phyloP scores from a whole-genome alignment of 78 protist species.

The Mantamonas sphyraenae region DNA sequence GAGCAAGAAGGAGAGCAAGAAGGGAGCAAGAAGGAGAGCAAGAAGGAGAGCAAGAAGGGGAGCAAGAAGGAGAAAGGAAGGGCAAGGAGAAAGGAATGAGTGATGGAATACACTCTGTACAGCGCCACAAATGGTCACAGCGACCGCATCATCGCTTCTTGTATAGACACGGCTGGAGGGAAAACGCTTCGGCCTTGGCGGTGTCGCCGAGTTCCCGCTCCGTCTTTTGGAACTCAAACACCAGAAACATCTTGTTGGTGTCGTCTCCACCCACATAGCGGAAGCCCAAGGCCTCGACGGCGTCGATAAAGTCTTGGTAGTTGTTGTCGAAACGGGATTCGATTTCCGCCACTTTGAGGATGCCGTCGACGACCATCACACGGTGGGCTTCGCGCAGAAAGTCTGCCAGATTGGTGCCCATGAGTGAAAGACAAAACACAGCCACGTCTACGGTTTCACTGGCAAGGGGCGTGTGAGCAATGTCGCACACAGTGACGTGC shows the following conservation, averaged over 20 bases:
- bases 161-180: constrained; percentile 32
- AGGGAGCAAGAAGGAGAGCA: no score
- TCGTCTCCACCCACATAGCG: constrained; percentile 10
- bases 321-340: constrained; percentile 29
- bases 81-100: neutral
- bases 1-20: no score
- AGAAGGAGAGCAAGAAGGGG: neutral
- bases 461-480: constrained; percentile 59
- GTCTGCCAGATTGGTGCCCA: constrained; percentile 73
- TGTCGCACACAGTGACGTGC: constrained; percentile 62
- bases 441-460: constrained; percentile 42
- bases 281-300: constrained; percentile 30
- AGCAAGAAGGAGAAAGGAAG: neutral
- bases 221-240: constrained; percentile 11
- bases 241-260: neutral
- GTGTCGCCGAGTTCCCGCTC: neutral
- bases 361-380: constrained; percentile 25
- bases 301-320: constrained; percentile 26
- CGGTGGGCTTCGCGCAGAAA: constrained; percentile 68
- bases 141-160: constrained; percentile 15
- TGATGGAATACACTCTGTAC: neutral
- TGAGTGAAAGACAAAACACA: constrained; percentile 66
- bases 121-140: neutral
- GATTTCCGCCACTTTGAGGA: constrained; percentile 59
- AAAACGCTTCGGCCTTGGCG: neutral